Evolutionary conservation across 352 stramenopile genomes (phyloP), one percentile per base, ranked within the genome.

Genomic region (Pythium monospermum): DNA sequence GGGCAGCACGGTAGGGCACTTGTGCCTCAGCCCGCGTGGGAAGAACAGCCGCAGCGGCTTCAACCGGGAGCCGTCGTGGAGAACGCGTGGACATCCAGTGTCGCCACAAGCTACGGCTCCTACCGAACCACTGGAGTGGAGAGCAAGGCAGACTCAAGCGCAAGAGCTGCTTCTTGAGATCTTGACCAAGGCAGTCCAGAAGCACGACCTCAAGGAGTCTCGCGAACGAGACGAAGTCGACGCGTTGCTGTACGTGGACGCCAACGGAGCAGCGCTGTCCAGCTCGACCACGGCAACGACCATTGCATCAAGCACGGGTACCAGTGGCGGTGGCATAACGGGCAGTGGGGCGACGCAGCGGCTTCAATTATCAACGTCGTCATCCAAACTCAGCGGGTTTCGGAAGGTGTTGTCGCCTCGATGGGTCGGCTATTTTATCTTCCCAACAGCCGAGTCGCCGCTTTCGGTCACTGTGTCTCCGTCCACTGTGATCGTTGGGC

Each of bases 341-440:
- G 30, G 8, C 7, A 53, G 32, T 5, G 42, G 38, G 26, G 40
- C 59, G 18, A 32, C 49, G 23, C 59, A 74, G 31, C 66, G 73
- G 15, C 68, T 84, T 38, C 78, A 87, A 41, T 55, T 86, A 3
- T 56, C 69, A 25, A 69, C 53, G 4, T 52, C 61, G 6, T 54
- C 60, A 5, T 55, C 41, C 47, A 78, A 74, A 18, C 41, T 90
- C 21, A 70, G 53, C n/a, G 76, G 76, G 0, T 86, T 82, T 30
- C 72, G 79, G 0, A 86, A 82, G 51, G 65, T 74, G 31, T 57
- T 90, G 18, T 73, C 68, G 1, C 72, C 77, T 27, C 66, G 60
- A 16, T 90, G 79, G 79, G 72, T 90, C 37, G 66, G 73, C 22
- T 78, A 75, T 49, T 90, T 87, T 50, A 33, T 90, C 3, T 79